These are phyloP conservation scores for Dittrichia graveolens DNA, from an alignment of 129 eudicot species.

Conservation along the genomic window DNA sequence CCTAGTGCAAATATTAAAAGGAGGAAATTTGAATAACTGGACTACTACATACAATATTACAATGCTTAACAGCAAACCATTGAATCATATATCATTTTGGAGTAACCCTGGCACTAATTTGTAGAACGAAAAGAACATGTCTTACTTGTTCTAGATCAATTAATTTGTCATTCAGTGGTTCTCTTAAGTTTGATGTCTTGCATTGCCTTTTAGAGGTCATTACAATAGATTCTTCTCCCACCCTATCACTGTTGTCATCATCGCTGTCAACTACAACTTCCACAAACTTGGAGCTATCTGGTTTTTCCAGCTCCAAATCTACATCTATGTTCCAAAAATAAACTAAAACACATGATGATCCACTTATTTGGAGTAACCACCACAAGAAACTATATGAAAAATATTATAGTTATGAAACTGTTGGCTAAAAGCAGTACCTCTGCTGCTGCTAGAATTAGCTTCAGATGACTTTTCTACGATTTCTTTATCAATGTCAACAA, in stretches of 20 bases:
- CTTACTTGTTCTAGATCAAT: slow-evolving; percentile 32
- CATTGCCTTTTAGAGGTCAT: slow-evolving; percentile 20
- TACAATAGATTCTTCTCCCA: slow-evolving; percentile 31
- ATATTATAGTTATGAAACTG: slow-evolving; percentile 9
- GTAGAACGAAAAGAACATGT: slow-evolving; percentile 16
- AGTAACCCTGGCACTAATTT: neutral
- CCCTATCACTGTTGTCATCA: slow-evolving; percentile 23
- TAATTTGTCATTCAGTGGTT: slow-evolving; percentile 13
- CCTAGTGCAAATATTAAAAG: slow-evolving; percentile 52
- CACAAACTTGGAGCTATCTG: slow-evolving; percentile 32
- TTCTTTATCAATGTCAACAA: slow-evolving; percentile 28
- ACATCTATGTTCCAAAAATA: slow-evolving; percentile 27
- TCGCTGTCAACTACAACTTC: slow-evolving; percentile 31
- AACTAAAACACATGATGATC: slow-evolving; percentile 12
- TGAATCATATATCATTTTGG: slow-evolving; percentile 5
- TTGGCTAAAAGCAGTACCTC: slow-evolving; percentile 31
- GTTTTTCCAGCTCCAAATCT: slow-evolving; percentile 26
- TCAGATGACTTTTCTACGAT: slow-evolving; percentile 21
- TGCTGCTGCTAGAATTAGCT: slow-evolving; percentile 32
- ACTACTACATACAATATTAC: neutral
- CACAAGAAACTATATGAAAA: neutral
- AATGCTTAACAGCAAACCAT: neutral
- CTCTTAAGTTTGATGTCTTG: slow-evolving; percentile 18
- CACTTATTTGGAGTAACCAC: slow-evolving; percentile 20
- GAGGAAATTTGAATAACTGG: slow-evolving; percentile 11